Evolutionary conservation across 148 eudicot genomes (phyloP), one percentile per base, ranked within the genome.

Genomic region (Fallopia convolvulus): DNA sequence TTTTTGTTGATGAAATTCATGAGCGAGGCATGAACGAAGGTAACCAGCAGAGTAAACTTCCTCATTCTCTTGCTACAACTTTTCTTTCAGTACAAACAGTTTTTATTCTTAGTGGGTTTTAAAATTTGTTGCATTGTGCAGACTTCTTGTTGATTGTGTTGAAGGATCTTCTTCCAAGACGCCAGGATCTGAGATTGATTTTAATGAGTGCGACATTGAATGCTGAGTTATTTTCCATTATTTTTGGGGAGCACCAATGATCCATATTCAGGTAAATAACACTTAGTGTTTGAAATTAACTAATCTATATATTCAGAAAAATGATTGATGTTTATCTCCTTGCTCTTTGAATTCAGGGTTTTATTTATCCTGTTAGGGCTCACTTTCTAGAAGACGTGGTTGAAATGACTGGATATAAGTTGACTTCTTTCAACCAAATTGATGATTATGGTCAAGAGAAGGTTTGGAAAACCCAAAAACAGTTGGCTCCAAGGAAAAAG

Each of bases 11-110:
- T 88, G 99, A 96, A 84, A 96, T 96, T 85, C 99, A 96, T 79
- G 99, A 96, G 88, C 90, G 99, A 70, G 99, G 99, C 84, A 96
- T 96, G 99, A 96, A 96, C 77, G 99, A 96, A 93, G 99, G 99
- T 96, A 81, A 74, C 66, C 17, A 52, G 76, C 33, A 20, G 61
- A 42, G 58, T 78, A 9, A 74, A 65, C 39, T 79, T 41, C 36
- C 78, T 71, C 14, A 20, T 76, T 23, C 11, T 23, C 11, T 44
- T 73, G 47, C 41, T 58, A 58, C 15, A 26, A 26, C 11, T 79
- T 50, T 39, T 68, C 72, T 17, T 68, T 61, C 36, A 26, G 33
- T 68, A 68, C 44, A 68, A 15, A 18, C 40, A 32, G 32, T 68
- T 42, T 48, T 76, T 39, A 74, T 48, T 32, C 46, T 15, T 36